Percentiles rank a stretch among this genome's conserved stretches.
These are phyloP conservation scores for Vitellaria paradoxa DNA, from an alignment of 179 eudicot genomes.

Conservation along the genomic window DNA sequence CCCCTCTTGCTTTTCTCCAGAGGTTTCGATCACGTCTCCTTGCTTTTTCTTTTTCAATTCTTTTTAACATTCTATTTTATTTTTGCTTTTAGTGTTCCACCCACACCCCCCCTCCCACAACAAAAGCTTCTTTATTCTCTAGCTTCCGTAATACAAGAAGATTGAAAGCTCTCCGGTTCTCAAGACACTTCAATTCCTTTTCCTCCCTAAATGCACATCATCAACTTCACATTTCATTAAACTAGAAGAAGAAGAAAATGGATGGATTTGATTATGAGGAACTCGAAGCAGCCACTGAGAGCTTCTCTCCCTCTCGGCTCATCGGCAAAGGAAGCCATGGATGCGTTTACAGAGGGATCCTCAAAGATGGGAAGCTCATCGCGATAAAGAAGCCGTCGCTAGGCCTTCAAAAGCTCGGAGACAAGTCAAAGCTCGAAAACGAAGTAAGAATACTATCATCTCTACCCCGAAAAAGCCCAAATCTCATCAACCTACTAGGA, in stretches of 20 bases:
- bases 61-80: neutral
- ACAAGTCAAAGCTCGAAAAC: constrained; percentile 63
- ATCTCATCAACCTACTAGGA: constrained; percentile 47
- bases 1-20: constrained; percentile 11
- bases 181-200: neutral
- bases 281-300: constrained; percentile 56
- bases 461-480: constrained; percentile 25
- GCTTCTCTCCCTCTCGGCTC: constrained; percentile 46
- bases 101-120: no score
- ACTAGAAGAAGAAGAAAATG: constrained; percentile 25
- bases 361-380: constrained; percentile 38
- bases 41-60: neutral
- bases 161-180: neutral
- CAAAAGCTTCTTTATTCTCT: constrained; percentile 29
- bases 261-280: constrained; percentile 50
- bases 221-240: neutral
- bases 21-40: neutral
- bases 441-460: constrained; percentile 52
- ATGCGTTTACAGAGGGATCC: constrained; percentile 54
- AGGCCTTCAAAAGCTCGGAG: constrained; percentile 55
- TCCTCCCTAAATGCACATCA: neutral
- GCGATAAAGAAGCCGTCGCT: constrained; percentile 62
- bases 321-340: constrained; percentile 91
- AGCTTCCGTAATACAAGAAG: neutral
- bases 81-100: neutral